A percentile compares a stretch with the other conserved stretches of the same genome.
Evolutionary conservation across 352 stramenopile species (phyloP).

Genomic region (Phytopythium mirpurense): DNA sequence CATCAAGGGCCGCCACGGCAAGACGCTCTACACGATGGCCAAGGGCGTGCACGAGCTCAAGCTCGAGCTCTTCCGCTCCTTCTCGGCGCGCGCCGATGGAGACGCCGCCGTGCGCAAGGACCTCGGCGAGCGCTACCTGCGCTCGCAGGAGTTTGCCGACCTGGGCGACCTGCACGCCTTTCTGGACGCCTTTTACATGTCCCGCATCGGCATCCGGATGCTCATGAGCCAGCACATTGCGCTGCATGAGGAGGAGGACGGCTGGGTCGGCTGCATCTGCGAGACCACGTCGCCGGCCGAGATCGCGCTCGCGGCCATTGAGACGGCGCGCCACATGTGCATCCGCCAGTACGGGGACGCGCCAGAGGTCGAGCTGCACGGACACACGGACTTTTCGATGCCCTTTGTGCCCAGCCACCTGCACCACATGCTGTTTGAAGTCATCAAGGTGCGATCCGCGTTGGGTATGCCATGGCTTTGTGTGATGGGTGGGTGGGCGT

Average conservation of each 20-base stretch:
- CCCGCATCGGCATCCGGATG: conserved; percentile 99
- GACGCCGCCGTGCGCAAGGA: conserved; percentile 29
- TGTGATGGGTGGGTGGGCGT: conserved; percentile 2
- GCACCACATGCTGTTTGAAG: conserved; percentile 99
- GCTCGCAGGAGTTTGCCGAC: conserved; percentile 83
- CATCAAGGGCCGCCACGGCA: conserved; percentile 97
- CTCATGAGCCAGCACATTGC: conserved; percentile 99
- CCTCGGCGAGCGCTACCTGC: conserved; percentile 60
- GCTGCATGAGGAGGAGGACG: conserved; percentile 87
- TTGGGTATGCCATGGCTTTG: background rate
- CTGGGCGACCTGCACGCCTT: conserved; percentile 96
- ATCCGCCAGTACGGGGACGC: conserved; percentile 98
- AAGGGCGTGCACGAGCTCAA: conserved; percentile 97
- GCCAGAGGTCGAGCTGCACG: conserved; percentile 97
- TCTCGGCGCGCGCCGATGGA: conserved; percentile 34
- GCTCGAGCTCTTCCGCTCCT: conserved; percentile 75
- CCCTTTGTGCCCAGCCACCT: conserved; percentile 94
- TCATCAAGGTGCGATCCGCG: conserved; percentile 89
- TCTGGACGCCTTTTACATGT: conserved; percentile 99
- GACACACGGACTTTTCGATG: conserved; percentile 98
- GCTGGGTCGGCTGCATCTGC: conserved; percentile 93
- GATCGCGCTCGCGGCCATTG: conserved; percentile 95
- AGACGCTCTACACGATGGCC: conserved; percentile 99
- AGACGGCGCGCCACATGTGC: conserved; percentile 99
- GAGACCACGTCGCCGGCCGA: conserved; percentile 95